Evolutionary conservation across 2,329 filamentous ascomycete genomes (phyloP), one percentile per base, ranked within the genome.

Genomic region (Neodidymelliopsis sp.): DNA sequence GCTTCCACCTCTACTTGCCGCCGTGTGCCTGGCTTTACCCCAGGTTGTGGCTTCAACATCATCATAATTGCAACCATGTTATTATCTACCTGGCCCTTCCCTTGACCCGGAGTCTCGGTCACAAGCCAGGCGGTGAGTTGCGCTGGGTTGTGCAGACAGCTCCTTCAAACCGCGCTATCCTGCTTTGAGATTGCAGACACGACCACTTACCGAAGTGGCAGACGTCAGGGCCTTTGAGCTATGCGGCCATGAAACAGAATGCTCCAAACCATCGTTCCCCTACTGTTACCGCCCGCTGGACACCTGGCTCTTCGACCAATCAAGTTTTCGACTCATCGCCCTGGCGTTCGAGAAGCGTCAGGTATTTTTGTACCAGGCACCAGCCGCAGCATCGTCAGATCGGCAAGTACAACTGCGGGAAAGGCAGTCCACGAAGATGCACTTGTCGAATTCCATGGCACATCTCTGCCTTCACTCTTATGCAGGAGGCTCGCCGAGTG

Each of bases 171-270:
- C 30, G 38, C 37, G 27, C 44, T 43, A 41, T 54, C 33, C 51
- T 48, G 39, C 44, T 57, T 56, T 39, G 30, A 37, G 47, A 24
- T 43, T 35, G 30, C 30, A 41, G 40, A 50, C 40, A 47, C 39
- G 53, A 37, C 38, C 39, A 53, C 45, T 28, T 55, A 49, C 52
- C 31, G 54, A 56, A 59, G 37, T 56, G 46, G 43, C 34, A 59
- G 49, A 62, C 58, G 51, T 56, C 54, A 62, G 53, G 53, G 50
- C 51, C 55, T 50, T 49, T 48, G 34, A 35, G 51, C 53, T 43
- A 56, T 60, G 61, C 53, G 45, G 53, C 59, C 49, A 46, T 60
- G 62, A 65, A 66, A 67, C 63, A 54, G 42, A 47, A 43, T 29
- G 50, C 45, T 51, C 53, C 53, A 56, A 59, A 59, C 62, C 48